Base-by-base conservation (phyloP, 75 land plant species). In the Selaginella moellendorffii region DNA sequence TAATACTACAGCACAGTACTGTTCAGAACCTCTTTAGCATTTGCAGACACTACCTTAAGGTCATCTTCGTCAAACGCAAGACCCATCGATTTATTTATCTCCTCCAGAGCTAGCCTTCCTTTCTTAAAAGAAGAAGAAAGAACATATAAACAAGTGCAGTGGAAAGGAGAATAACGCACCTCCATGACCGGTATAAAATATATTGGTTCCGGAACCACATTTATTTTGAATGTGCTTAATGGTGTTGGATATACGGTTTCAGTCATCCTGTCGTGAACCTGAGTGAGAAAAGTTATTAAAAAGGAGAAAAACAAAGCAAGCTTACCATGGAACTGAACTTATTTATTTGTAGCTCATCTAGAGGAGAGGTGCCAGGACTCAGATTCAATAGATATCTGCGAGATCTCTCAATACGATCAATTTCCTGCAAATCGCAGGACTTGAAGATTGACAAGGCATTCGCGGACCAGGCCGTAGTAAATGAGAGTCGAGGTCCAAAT, bases 1-100 rank as follows among this genome's bases (percentile, higher is more conserved):
- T 92, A 92, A 65, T 83, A 88, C 76, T 83, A 69, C 26, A 85
- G 26, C 29, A 90, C 68, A 72, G 84, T 90, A 36, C 81, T 1
- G 28, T 60, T 60, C 17, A 5, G 26, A 17, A 17, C 12, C 26
- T 25, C 2, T 24, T 8, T 17, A 62, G 28, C 2, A 22, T 24
- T 9, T 10, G 25, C 28, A 8, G 8, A 28, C 64, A 26, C 24
- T 64, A 79, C 81, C 75, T 79, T 71, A 23, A 79, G 66, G 60
- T 92, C 97, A 62, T 83, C 85, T 30, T 92, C 89, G 74, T 92
- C 97, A 83, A 88, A 92, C 21, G 97, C 97, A 65, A 92, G 84
- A 19, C 97, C 97, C 96, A 92, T 88, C 31, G 76, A 71, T 54
- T 69, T 63, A 74, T 92, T 92, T 27, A 92, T 88, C 67, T 79